Evolutionary conservation across 768 basidiomycete genomes (phyloP), one percentile per base, ranked within the genome.

Genomic region (Auricularia auricula-judae): DNA sequence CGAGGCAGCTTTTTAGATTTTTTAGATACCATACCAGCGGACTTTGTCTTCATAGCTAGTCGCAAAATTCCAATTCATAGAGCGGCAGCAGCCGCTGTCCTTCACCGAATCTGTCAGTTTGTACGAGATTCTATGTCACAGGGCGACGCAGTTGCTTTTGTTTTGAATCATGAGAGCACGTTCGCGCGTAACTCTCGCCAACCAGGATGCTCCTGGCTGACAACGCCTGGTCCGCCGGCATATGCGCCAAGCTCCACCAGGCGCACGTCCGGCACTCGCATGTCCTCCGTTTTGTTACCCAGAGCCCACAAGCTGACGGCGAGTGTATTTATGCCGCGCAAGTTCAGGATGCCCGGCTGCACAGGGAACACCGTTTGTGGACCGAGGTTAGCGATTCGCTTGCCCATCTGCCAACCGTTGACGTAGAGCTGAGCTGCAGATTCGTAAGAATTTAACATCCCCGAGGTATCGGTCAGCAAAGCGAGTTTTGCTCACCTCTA

Each of bases 351-450:
- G 8, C 73, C 73, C 53, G 64, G 36, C 29, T 44, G 12, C 34
- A 68, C 66, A 11, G 66, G 67, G 65, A 68, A 69, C 4, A 66
- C 3, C n/a, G 63, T 65, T 63, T 67, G 68, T 16, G 66, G 70
- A 7, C 70, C 70, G 62, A 65, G 64, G 43, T 61, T 63, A 18
- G 70, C 68, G 43, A 65, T 69, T 53, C 69, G 67, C 51, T 71
- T 63, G 3, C 74, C 74, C 34, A 73, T 69, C 61, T 72, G 70
- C 74, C 74, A 75, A 3, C 74, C 74, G 62, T 75, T 74, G 65
- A 75, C 64, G 47, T 69, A 72, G 29, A 74, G 56, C 34, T 59
- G 56, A 33, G 56, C 56, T 59, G 18, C 18, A 5, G 14, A 5
- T 35, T 7, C 36, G 42, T 11, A 61, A 59, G 36, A 47, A 43